These are phyloP conservation scores for Kluyveromyces sp. DNA, from an alignment of 1,139 yeast genomes.

Conservation along the genomic window DNA sequence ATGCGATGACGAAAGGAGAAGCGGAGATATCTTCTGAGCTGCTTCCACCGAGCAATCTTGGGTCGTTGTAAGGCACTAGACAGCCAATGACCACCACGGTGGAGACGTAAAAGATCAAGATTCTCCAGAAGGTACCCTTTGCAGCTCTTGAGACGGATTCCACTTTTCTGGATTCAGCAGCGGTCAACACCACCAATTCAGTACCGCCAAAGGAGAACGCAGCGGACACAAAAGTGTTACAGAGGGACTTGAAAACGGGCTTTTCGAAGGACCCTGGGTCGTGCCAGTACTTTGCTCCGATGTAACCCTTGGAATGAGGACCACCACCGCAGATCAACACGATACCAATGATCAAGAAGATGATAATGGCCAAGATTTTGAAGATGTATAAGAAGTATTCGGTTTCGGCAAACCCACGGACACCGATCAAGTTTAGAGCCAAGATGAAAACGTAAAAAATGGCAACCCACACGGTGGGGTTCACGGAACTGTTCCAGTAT, in stretches of 20 bases:
- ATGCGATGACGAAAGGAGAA: constrained; percentile 63
- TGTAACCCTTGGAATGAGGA: constrained; percentile 42
- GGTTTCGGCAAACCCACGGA: constrained; percentile 61
- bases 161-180: constrained; percentile 44
- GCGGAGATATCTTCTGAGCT: constrained; percentile 40
- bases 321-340: constrained; percentile 60
- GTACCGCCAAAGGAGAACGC: constrained; percentile 59
- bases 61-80: constrained; percentile 57
- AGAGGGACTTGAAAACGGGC: constrained; percentile 42
- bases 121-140: constrained; percentile 58
- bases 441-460: constrained; percentile 46
- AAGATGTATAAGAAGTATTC: constrained; percentile 50
- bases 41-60: constrained; percentile 41
- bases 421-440: constrained; percentile 45
- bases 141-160: constrained; percentile 59
- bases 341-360: constrained; percentile 54
- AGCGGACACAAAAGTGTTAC: constrained; percentile 46
- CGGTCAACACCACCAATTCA: constrained; percentile 43
- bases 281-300: constrained; percentile 49
- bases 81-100: constrained; percentile 42
- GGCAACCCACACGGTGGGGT: constrained; percentile 48
- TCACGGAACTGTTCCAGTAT: constrained; percentile 44
- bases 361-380: constrained; percentile 51
- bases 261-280: constrained; percentile 52
- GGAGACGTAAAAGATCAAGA: constrained; percentile 43